Base-by-base conservation (phyloP, 768 basidiomycete species). In the Collybia sordida region DNA sequence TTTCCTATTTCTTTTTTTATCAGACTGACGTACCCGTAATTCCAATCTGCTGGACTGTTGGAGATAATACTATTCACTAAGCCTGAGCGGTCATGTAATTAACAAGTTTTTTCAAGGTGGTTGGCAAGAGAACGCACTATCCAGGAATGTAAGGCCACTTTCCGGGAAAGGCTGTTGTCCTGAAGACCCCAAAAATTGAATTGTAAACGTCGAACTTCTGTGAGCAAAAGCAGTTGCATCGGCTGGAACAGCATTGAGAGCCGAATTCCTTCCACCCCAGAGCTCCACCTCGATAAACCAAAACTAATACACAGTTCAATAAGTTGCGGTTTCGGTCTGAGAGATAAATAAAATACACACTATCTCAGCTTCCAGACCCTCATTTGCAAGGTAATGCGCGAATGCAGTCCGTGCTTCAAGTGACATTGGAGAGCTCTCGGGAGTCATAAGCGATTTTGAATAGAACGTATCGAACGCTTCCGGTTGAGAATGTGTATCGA, bases 131-230 rank as follows among this genome's bases (percentile, higher is more conserved):
- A n/a, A n/a, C n/a, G n/a, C n/a, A 42, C 40, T 25, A 14, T 42
- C 21, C 14, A 42, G 7, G 17, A 42, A 22, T 7, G 40, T 23
- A 4, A 42, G 7, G 14, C 40, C 21, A 6, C n/a, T 15, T n/a
- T 1, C 12, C 21, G 40, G 40, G 17, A 22, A 23, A 4, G 40
- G 18, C 17, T 21, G 21, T 17, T 39, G 9, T 23, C 12, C 4
- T 4, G 74, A 69, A 0, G 74, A 76, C 0, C 75, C 77, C 55
- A 81, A 80, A 47, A 81, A 63, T 57, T 81, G 79, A 47, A 81
- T 68, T 3, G 70, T 73, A 47, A 78, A 79, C 38, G 75, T 57
- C 1, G 73, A 68, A 51, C 61, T 63, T 19, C 80, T 66, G 47
- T 75, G 71, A 0, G 65, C 70, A 51, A 79, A 83, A 0, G 80